These are phyloP conservation scores for Oryza punctata DNA, from an alignment of 176 grass and related monocot species.

Conservation along the genomic window DNA sequence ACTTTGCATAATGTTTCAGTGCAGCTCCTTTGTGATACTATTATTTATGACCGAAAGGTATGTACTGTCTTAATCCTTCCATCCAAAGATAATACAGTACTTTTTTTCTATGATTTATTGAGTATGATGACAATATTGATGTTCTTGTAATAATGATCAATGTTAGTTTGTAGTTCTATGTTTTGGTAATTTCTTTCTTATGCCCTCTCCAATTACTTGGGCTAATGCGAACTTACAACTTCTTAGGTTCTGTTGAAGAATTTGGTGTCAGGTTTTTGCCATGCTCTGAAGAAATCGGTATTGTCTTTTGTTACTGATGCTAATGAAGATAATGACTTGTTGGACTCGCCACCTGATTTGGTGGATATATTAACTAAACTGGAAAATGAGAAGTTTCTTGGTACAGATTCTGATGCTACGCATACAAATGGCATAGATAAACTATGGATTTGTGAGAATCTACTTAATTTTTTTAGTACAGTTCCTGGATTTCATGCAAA, in stretches of 20 bases:
- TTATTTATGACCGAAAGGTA: slow-evolving; percentile 88
- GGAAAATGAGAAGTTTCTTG: slow-evolving; percentile 42
- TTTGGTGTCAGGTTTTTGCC: slow-evolving; percentile 65
- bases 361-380: slow-evolving; percentile 52
- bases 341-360: slow-evolving; percentile 69
- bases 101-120: background rate
- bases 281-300: slow-evolving; percentile 61
- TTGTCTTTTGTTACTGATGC: slow-evolving; percentile 41
- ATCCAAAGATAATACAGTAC: slow-evolving; percentile 13
- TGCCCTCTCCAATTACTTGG: slow-evolving; percentile 14
- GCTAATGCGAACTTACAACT: slow-evolving; percentile 27
- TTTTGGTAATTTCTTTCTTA: slow-evolving; percentile 4
- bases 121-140: slow-evolving; percentile 10
- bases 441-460: slow-evolving; percentile 63
- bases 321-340: slow-evolving; percentile 46
- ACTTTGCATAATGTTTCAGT: slow-evolving; percentile 63
- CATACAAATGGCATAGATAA: slow-evolving; percentile 47
- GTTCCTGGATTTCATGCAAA: slow-evolving; percentile 75
- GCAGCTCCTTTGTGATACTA: slow-evolving; percentile 71
- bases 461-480: slow-evolving; percentile 65
- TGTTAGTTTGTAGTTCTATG: slow-evolving; percentile 16
- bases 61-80: slow-evolving; percentile 28
- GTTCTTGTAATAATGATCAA: slow-evolving; percentile 3
- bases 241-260: slow-evolving; percentile 72
- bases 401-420: slow-evolving; percentile 34